Evolutionary conservation across 306 rosid genomes (phyloP).

Genomic region (Sicyos edulis): DNA sequence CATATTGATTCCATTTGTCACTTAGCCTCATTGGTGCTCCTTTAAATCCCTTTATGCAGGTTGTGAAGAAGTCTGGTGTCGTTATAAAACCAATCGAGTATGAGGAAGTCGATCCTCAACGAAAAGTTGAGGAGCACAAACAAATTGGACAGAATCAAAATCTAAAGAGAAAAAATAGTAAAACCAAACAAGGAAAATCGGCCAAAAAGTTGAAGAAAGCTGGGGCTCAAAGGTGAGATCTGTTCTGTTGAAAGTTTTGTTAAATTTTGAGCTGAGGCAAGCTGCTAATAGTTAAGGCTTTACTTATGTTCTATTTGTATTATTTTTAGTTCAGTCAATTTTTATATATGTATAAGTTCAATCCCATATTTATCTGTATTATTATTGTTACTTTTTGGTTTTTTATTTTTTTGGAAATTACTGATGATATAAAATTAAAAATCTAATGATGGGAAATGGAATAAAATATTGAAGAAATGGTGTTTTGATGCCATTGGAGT

Average conservation of each 20-base stretch:
- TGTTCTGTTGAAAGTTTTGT: neutral
- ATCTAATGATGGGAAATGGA: neutral
- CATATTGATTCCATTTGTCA: no score
- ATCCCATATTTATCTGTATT: conserved; percentile 1
- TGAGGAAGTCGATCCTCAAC: conserved; percentile 63
- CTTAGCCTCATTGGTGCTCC: neutral
- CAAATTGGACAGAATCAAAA: conserved; percentile 34
- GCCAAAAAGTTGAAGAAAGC: conserved; percentile 28
- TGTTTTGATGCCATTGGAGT: no score
- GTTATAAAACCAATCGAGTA: conserved; percentile 64
- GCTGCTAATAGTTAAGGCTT: neutral
- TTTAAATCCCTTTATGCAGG: conserved; percentile 40
- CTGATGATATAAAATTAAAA: neutral
- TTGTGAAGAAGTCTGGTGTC: conserved; percentile 72
- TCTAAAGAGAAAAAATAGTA: conserved; percentile 26
- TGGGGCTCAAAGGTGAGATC: neutral
- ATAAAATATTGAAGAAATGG: neutral
- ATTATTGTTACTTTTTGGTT: no score
- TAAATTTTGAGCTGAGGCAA: neutral
- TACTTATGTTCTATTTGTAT: neutral
- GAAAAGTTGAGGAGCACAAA: conserved; percentile 32
- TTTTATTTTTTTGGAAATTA: neutral
- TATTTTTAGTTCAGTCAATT: neutral
- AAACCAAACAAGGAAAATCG: conserved; percentile 31
- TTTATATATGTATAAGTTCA: neutral